A percentile compares a stretch with the other conserved stretches of the same genome.
phyloP scores from a whole-genome alignment of 2,329 filamentous ascomycete species.

The Fusarium dlaminii region DNA sequence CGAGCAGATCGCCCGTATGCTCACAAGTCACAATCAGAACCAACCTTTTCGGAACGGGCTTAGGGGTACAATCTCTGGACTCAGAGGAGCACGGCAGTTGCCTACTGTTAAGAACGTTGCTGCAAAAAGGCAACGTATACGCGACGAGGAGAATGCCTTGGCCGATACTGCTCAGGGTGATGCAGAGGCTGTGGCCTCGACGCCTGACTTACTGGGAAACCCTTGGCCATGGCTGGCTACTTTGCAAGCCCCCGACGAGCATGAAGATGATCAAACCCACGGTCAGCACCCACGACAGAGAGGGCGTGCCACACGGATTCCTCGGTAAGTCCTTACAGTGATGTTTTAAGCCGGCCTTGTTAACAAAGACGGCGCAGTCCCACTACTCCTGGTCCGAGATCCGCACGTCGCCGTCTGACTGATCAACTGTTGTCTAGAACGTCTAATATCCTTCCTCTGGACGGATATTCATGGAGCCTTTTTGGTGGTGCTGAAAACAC shows the following conservation, averaged over 20 bases:
- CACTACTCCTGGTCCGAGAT: background rate
- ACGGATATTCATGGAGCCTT: background rate
- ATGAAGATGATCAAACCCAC: background rate
- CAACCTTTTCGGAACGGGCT: background rate
- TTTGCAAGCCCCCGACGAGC: background rate
- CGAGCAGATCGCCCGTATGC: constrained; percentile 38
- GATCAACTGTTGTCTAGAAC: constrained; percentile 2
- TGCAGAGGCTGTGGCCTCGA: background rate
- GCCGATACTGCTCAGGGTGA: background rate
- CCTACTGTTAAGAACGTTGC: constrained; percentile 16
- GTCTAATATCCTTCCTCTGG: background rate
- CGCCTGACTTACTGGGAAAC: background rate
- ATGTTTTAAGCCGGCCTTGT: background rate
- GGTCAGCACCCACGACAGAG: background rate
- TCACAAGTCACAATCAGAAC: background rate
- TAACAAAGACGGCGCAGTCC: constrained; percentile 14
- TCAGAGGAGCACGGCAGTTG: background rate
- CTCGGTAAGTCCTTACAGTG: background rate
- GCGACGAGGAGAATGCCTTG: background rate
- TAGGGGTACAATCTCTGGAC: background rate
- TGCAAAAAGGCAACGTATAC: background rate
- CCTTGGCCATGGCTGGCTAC: constrained; percentile 18
- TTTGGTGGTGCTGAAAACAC: background rate
- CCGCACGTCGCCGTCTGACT: constrained; percentile 6
- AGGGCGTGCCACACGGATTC: constrained; percentile 18